Conservation (phyloP, 225 moss, liverwort and hornwort genomes). For the Neckera pumila region DNA sequence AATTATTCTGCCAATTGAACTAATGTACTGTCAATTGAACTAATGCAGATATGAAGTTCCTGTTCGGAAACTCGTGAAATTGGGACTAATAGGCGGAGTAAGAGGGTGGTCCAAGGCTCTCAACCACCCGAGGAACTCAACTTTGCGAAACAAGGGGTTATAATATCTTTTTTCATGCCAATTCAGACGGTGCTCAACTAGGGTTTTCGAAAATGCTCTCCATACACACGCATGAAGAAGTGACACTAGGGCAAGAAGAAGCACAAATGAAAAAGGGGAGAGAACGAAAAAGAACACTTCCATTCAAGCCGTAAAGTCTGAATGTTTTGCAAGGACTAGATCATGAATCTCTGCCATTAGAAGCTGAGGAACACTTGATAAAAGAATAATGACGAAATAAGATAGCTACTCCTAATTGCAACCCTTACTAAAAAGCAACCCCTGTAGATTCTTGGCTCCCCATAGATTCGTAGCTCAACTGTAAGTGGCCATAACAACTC, state of each 20-base stretch:
- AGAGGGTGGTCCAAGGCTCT: background rate
- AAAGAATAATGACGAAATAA: background rate
- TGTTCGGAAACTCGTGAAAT: background rate
- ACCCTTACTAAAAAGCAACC: too few relatives aligned
- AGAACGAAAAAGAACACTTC: background rate
- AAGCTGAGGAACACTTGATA: background rate
- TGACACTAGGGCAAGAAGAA: background rate
- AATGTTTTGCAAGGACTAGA: background rate
- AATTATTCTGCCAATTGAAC: background rate
- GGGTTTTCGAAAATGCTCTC: background rate
- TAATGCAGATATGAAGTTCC: background rate
- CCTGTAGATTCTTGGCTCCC: background rate
- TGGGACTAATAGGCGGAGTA: background rate
- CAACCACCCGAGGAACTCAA: background rate
- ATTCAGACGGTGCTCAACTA: background rate
- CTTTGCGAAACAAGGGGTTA: background rate
- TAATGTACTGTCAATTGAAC: background rate
- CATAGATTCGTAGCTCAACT: background rate
- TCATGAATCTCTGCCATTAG: background rate
- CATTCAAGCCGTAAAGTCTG: background rate
- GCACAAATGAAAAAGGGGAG: background rate
- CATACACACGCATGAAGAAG: background rate
- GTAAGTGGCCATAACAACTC: background rate
- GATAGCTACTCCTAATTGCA: background rate
- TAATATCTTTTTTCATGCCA: background rate